A percentile compares a stretch with the other conserved stretches of the same genome.
Evolutionary conservation across 441 rosid genomes (phyloP).

Genomic region (Populus trichocarpa): DNA sequence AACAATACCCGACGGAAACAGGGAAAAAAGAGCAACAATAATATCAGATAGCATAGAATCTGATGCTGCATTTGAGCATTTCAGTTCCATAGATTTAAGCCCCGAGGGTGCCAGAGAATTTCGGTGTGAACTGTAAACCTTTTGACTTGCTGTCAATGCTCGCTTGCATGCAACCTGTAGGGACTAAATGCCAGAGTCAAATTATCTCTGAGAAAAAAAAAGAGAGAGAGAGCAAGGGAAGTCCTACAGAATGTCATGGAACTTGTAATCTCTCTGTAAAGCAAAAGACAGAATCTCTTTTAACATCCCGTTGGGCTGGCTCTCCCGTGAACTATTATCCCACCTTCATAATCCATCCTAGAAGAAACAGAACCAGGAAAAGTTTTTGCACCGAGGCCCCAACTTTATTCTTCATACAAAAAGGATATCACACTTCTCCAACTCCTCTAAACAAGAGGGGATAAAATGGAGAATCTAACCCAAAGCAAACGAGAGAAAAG

Average conservation of each 20-base stretch:
- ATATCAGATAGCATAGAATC: not conserved
- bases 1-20: not conserved
- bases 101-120: not conserved
- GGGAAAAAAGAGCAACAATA: not conserved
- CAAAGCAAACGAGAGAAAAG: constrained; percentile 8
- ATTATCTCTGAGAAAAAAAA: not conserved
- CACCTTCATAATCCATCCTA: constrained; percentile 5
- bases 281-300: not conserved
- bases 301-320: constrained; percentile 5
- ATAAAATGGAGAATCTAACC: constrained; percentile 29
- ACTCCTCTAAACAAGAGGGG: constrained; percentile 28
- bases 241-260: not conserved
- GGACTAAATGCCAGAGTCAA: not conserved
- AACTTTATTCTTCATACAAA: constrained; percentile 40
- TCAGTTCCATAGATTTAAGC: not conserved
- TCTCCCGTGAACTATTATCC: constrained; percentile 5
- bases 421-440: constrained; percentile 36
- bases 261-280: not conserved
- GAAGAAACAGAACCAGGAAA: constrained; percentile 7
- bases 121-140: not conserved
- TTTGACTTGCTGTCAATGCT: not conserved
- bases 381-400: constrained; percentile 24
- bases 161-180: not conserved
- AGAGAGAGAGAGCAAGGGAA: not conserved
- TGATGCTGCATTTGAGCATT: not conserved